Conservation (phyloP, 768 basidiomycete species). For the Lactifluus hygrophoroides region DNA sequence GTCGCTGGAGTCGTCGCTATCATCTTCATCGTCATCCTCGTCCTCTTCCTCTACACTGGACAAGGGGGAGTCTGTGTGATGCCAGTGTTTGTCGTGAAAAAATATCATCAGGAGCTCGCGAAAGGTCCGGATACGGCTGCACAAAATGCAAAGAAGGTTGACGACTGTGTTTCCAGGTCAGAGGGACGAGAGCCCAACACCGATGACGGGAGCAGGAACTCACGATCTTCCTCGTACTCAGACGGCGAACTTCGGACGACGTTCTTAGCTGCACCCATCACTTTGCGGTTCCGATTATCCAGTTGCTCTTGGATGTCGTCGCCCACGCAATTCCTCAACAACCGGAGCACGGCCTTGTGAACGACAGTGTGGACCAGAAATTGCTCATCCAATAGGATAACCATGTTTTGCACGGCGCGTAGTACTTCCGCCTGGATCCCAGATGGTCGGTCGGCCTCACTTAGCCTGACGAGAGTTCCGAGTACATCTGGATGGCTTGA, state of each 20-base stretch:
- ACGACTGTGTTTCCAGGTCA: slow-evolving; percentile 49
- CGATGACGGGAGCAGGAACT: slow-evolving; percentile 27
- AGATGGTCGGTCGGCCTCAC: slow-evolving; percentile 74
- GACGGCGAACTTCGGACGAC: slow-evolving; percentile 63
- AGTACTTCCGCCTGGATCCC: slow-evolving; percentile 92
- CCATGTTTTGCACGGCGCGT: slow-evolving; percentile 80
- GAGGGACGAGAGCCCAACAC: not conserved
- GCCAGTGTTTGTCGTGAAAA: slow-evolving; percentile 92
- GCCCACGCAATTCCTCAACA: slow-evolving; percentile 84
- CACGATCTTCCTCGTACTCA: slow-evolving; percentile 83
- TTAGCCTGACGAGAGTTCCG: slow-evolving; percentile 74
- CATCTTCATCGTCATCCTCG: slow-evolving; percentile 27
- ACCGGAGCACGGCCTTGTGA: slow-evolving; percentile 76
- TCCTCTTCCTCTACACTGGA: slow-evolving; percentile 69
- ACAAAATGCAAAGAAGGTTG: slow-evolving; percentile 83
- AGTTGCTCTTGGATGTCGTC: slow-evolving; percentile 84
- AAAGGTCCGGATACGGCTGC: slow-evolving; percentile 84
- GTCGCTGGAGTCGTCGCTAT: slow-evolving; percentile 28
- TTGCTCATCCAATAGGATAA: slow-evolving; percentile 84
- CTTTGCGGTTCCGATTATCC: slow-evolving; percentile 56
- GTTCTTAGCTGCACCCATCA: slow-evolving; percentile 80
- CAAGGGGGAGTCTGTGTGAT: slow-evolving; percentile 64
- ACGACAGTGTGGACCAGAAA: slow-evolving; percentile 89
- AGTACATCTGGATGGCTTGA: slow-evolving; percentile 54
- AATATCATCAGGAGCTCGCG: slow-evolving; percentile 93